Base-by-base conservation (phyloP, 805 yeast genomes). In the Ogataea degrootiae region DNA sequence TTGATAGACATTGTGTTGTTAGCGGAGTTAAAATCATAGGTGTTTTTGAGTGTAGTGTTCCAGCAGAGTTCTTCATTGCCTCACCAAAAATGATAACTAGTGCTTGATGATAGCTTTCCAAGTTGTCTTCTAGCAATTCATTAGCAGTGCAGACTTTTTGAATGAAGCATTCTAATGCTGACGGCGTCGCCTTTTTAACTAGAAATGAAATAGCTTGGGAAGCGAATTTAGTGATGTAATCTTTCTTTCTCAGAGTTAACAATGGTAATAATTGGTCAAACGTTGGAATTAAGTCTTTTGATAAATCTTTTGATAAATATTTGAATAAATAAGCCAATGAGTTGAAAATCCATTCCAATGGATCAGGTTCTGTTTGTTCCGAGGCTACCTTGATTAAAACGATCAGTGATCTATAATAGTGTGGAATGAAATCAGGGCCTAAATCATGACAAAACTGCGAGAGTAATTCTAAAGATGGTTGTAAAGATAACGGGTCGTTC, bases 201-300 rank as follows among this genome's bases (percentile, higher is more conserved):
- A 92, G 70, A 57, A 86, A 94, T 0, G 97, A 87, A 41, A 92
- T 65, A 0, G 97, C 94, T 65, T 92, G 97, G 0, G 97, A 90
- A 19, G 96, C 82, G 58, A 92, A 94, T 51, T 95, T 75, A 1
- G 87, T 74, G 34, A 91, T 74, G 53, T 85, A 81, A 26, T 79
- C 79, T 55, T 83, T 85, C 17, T 69, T 66, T 47, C 74, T 73
- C 44, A 80, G 67, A 34, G 78, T 77, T 46, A 92, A 69, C 21
- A 89, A 65, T 0, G 95, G 91, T 34, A 80, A 65, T 12, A 90
- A 69, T 5, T 77, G 60, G 34, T 74, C 71, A 62, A 86, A 87
- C 0, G 97, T 89, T 8, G 88, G 85, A 16, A 73, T 58, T 49
- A 90, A 67, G 57, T 88, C 85, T 22, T 75, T 68, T 0, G 83